Conservation (phyloP, 2,329 filamentous ascomycete genomes). For the Venturia oleaginea region DNA sequence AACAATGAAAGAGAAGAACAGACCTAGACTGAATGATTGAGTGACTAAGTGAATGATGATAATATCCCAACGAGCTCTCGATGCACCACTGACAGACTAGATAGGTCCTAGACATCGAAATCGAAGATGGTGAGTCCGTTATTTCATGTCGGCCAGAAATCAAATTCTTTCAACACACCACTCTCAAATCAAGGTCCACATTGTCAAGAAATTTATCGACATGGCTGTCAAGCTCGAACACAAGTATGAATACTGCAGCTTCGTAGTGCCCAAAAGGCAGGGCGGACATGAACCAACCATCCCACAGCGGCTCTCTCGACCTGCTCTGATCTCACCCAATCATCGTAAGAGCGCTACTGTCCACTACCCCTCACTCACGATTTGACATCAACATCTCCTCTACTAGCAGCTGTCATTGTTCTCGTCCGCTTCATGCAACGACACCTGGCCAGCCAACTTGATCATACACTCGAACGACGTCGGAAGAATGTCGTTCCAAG, state of each 20-base stretch:
- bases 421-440: not conserved
- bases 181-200: not conserved
- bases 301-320: too few species aligned
- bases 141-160: not conserved
- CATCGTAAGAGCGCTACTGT: not conserved
- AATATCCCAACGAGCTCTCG: not conserved
- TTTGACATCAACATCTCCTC: not conserved
- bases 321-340: not conserved
- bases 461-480: not conserved
- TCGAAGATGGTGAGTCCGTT: not conserved
- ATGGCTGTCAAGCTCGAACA: too few species aligned
- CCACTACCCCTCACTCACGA: not conserved
- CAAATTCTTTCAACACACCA: not conserved
- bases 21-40: not conserved
- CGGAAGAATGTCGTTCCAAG: not conserved
- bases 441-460: not conserved
- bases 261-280: too few species aligned
- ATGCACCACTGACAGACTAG: not conserved
- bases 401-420: not conserved
- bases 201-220: too few species aligned
- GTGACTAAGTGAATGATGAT: not conserved
- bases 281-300: too few species aligned
- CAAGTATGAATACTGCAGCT: too few species aligned
- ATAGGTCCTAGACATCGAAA: not conserved
- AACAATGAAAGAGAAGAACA: not conserved